phyloP scores from a whole-genome alignment of 805 yeast genomes.

The Monosporozyma servazzii region DNA sequence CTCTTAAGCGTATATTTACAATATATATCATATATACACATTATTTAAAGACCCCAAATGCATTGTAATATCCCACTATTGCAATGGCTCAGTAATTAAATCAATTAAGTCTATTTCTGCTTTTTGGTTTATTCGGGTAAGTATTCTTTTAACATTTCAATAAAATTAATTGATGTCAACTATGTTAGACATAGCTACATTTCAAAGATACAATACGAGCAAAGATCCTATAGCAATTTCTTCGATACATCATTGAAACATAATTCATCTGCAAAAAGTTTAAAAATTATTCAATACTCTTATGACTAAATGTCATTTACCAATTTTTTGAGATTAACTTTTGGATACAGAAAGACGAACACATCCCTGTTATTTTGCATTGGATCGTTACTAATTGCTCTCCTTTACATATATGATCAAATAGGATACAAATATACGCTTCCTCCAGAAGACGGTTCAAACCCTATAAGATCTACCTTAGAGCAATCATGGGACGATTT shows the following conservation, averaged over 20 bases:
- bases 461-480: constrained; percentile 27
- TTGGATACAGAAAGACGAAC: constrained; percentile 68
- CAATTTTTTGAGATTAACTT: constrained; percentile 37
- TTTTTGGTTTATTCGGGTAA: not conserved
- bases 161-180: not conserved
- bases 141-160: not conserved
- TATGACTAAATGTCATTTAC: constrained; percentile 4
- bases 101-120: not conserved
- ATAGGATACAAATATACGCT: constrained; percentile 8
- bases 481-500: constrained; percentile 55
- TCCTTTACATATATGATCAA: constrained; percentile 28
- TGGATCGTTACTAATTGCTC: constrained; percentile 37
- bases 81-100: too few species aligned
- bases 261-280: not conserved
- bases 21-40: too few species aligned
- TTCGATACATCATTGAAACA: not conserved
- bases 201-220: not conserved
- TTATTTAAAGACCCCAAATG: too few species aligned
- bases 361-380: constrained; percentile 46
- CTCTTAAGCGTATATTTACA: too few species aligned
- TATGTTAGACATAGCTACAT: not conserved
- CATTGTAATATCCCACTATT: too few species aligned
- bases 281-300: not conserved
- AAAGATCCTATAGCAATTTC: not conserved
- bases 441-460: constrained; percentile 30